These are phyloP conservation scores for Naganishia albida DNA, from an alignment of 1,284 basidiomycete genomes.

Conservation along the genomic window DNA sequence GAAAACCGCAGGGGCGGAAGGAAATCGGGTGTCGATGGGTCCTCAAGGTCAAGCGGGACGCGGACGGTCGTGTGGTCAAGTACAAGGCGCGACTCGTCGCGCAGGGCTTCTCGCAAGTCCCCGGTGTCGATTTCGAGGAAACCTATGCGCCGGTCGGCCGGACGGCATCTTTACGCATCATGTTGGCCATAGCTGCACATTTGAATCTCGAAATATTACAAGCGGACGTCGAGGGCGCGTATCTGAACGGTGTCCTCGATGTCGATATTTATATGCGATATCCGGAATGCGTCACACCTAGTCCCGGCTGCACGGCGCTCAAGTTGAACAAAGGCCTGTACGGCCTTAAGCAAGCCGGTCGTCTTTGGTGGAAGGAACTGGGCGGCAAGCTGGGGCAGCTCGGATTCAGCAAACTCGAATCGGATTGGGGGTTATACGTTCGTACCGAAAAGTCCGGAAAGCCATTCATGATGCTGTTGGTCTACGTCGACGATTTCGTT, in stretches of 20 bases:
- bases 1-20: slow-evolving; percentile 11
- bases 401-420: slow-evolving; percentile 23
- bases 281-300: slow-evolving; percentile 32
- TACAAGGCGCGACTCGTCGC: slow-evolving; percentile 48
- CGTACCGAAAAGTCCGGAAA: background rate
- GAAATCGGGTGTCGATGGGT: slow-evolving; percentile 35
- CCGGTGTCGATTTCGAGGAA: slow-evolving; percentile 55
- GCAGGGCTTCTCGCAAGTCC: slow-evolving; percentile 46
- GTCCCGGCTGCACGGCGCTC: background rate
- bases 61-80: slow-evolving; percentile 38
- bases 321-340: slow-evolving; percentile 37
- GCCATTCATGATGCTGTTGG: slow-evolving; percentile 4
- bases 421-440: background rate
- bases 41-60: slow-evolving; percentile 36
- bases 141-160: slow-evolving; percentile 57
- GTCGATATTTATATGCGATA: slow-evolving; percentile 53
- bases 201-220: slow-evolving; percentile 54
- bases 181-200: slow-evolving; percentile 53
- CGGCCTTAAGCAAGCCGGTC: slow-evolving; percentile 39
- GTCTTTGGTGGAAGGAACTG: slow-evolving; percentile 51
- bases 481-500: slow-evolving; percentile 30
- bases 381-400: slow-evolving; percentile 34
- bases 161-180: slow-evolving; percentile 50
- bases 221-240: slow-evolving; percentile 59
- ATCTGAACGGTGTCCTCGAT: slow-evolving; percentile 55